Evolutionary conservation across 2,329 filamentous ascomycete species (phyloP).

Genomic region (Didymella lethalis): DNA sequence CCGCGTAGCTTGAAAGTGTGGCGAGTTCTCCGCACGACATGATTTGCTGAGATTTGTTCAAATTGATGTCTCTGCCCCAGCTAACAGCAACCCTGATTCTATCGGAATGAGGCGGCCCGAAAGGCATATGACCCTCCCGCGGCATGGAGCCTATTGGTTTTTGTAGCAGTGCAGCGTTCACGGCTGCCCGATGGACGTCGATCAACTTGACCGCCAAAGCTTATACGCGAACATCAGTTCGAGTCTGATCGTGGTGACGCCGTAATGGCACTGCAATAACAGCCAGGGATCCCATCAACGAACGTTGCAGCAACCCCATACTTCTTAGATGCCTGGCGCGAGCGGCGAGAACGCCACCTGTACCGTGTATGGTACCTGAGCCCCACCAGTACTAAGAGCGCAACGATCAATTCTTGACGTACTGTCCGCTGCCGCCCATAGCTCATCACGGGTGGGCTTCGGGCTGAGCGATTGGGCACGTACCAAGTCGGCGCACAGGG

Average conservation of each 20-base stretch:
- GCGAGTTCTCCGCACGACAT: slow-evolving; percentile 26
- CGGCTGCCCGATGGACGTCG: background rate
- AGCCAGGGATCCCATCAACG: background rate
- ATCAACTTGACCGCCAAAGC: background rate
- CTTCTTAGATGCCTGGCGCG: background rate
- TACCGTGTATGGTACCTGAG: slow-evolving; percentile 3
- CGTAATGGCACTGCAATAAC: background rate
- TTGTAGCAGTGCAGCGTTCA: background rate
- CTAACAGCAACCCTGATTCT: background rate
- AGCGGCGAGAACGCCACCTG: slow-evolving; percentile 2
- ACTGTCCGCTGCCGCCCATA: slow-evolving; percentile 7
- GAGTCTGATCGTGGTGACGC: background rate
- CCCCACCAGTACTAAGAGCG: background rate
- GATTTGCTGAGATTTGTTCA: slow-evolving; percentile 19
- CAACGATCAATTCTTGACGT: background rate
- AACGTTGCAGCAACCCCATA: background rate
- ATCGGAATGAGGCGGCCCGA: slow-evolving; percentile 14
- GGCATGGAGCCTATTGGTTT: background rate
- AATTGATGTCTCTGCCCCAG: background rate
- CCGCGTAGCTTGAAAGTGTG: slow-evolving; percentile 20
- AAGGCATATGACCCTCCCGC: slow-evolving; percentile 1
- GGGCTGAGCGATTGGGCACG: slow-evolving; percentile 3
- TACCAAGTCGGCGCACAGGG: slow-evolving; percentile 6
- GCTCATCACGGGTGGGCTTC: slow-evolving; percentile 1
- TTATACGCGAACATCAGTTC: background rate